Evolutionary conservation across 805 yeast species (phyloP), one percentile per base, ranked within the genome.

Genomic region (Starmerella sp.): DNA sequence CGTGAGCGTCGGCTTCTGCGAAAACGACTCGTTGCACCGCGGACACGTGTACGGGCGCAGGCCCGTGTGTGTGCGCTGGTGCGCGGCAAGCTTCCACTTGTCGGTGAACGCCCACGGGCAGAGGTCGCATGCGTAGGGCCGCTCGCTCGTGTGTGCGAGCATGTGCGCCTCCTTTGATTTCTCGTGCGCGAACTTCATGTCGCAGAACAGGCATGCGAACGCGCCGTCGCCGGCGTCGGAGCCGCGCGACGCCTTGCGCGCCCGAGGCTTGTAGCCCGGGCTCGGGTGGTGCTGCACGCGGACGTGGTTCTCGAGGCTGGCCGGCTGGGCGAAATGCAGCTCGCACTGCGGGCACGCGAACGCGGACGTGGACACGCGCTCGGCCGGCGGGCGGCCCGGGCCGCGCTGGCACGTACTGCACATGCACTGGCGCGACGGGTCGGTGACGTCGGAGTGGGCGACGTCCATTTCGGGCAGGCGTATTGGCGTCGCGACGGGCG

Each of bases 21-120:
- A 15, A 14, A 46, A 46, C 6, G 49, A 46, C n/a, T 46, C 38
- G 9, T 46, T 15, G 31, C 49, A 46, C 30, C 15, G 41, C 1
- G 38, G 37, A 17, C 49, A 46, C 10, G n/a, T 15, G 17, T 46
- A 46, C 14, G 49, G 49, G 5, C 49, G 38, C 37, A 46, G 31
- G 6, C 49, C 49, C 3, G 31, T 10, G 39, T 46, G 49, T 7
- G 49, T 46, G n/a, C 49, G 34, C 15, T 22, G 39, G 15, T 46
- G 49, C 6, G 49, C 49, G 9, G 49, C 49, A 15, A 46, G 38
- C 38, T 46, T 46, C 49, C 49, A 46, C 15, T 34, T 32, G 30
- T 46, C 49, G 5, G 49, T 46, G 38, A 46, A 46, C 6, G 49
- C 30, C 49, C 49, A 46, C 4, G 49, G 49, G 30, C 49, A 46